Conservation (phyloP, 2,329 filamentous ascomycete species). For the Aspergillus vadensis region DNA sequence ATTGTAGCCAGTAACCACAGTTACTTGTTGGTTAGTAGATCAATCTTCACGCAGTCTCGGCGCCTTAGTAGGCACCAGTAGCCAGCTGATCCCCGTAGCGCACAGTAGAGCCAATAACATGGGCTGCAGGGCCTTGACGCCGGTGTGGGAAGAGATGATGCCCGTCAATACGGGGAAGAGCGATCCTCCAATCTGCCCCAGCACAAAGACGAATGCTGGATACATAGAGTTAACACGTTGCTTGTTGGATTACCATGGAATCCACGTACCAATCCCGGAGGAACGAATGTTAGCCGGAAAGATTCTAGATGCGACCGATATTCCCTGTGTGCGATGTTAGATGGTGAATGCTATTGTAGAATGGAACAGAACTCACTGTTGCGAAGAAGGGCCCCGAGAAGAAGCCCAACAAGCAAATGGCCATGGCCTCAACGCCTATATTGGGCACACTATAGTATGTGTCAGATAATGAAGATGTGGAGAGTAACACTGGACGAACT, state of each 20-base stretch:
- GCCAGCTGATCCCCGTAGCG: conserved; percentile 52
- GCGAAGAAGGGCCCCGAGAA: conserved; percentile 62
- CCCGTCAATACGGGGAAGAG: conserved; percentile 60
- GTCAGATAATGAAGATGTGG: no score
- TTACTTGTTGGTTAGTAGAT: neutral
- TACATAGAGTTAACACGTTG: no score
- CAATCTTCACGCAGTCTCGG: neutral
- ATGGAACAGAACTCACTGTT: conserved; percentile 42
- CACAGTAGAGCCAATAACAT: conserved; percentile 53
- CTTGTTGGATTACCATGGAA: no score
- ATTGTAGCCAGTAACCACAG: no score
- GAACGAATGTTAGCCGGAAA: conserved; percentile 53
- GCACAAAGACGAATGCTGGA: conserved; percentile 55
- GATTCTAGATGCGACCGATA: conserved; percentile 56
- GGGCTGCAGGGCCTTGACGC: conserved; percentile 55
- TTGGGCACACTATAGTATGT: conserved; percentile 39
- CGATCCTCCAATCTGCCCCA: conserved; percentile 58
- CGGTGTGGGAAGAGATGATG: conserved; percentile 49
- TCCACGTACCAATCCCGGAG: conserved; percentile 47
- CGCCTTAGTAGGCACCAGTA: conserved; percentile 37
- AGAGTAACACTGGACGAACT: neutral
- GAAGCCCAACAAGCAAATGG: conserved; percentile 58
- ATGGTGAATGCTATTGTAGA: neutral
- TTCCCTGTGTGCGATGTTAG: conserved; percentile 25
- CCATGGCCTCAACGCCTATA: conserved; percentile 54